A percentile compares a stretch with the other conserved stretches of the same genome.
These are phyloP conservation scores for Xylaria telfairii DNA, from an alignment of 495 filamentous ascomycete species.

Conservation along the genomic window DNA sequence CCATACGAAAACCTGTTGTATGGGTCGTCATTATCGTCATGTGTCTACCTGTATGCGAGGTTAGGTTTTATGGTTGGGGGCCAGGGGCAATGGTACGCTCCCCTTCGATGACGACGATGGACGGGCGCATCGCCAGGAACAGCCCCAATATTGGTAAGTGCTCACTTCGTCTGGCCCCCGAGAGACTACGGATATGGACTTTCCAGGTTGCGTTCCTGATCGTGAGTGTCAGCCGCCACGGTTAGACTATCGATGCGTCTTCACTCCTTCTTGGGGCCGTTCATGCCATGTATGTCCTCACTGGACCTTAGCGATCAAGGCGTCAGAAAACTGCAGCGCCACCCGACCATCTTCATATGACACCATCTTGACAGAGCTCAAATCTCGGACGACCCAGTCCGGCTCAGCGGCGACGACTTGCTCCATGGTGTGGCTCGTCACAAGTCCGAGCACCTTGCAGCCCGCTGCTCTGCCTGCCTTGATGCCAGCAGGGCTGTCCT, in stretches of 20 bases:
- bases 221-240: conserved; percentile 10
- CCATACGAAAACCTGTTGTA: not conserved
- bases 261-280: not conserved
- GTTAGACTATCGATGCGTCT: conserved; percentile 23
- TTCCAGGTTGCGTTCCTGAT: conserved; percentile 8
- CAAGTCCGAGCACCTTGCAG: conserved; percentile 85
- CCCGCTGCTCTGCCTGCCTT: conserved; percentile 85
- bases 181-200: not conserved
- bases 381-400: conserved; percentile 86
- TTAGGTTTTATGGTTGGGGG: conserved; percentile 16
- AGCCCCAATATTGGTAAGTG: not conserved
- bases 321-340: conserved; percentile 57
- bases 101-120: not conserved
- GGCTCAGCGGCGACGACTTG: conserved; percentile 75
- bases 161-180: not conserved
- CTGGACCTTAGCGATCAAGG: conserved; percentile 30
- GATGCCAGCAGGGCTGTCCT: conserved; percentile 95
- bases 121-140: not conserved
- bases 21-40: not conserved
- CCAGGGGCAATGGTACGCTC: conserved; percentile 11
- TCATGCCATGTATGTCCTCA: not conserved
- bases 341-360: conserved; percentile 52
- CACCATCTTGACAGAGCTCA: conserved; percentile 71
- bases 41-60: conserved; percentile 1
- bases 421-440: conserved; percentile 79